A percentile compares a stretch with the other conserved stretches of the same genome.
Evolutionary conservation across 2,329 filamentous ascomycete genomes (phyloP).

Genomic region (Pseudopithomyces maydicus): DNA sequence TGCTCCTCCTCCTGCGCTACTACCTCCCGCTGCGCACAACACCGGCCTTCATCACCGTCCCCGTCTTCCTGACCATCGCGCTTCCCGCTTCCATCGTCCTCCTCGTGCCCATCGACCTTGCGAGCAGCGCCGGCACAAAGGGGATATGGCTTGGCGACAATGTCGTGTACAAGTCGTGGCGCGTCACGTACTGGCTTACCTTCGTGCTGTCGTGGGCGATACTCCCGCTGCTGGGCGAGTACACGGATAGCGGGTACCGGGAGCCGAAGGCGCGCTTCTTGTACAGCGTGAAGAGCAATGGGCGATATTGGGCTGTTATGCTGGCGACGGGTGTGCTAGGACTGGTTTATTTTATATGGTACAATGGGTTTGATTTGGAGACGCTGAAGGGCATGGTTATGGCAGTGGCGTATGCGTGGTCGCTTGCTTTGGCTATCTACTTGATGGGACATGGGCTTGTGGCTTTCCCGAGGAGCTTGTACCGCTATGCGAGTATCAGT

Average conservation of each 20-base stretch:
- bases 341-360: constrained; percentile 81
- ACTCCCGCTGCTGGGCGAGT: constrained; percentile 90
- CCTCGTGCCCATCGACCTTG: constrained; percentile 93
- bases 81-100: constrained; percentile 90
- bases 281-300: constrained; percentile 87
- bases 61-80: constrained; percentile 94
- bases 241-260: constrained; percentile 90
- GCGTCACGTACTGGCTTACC: constrained; percentile 96
- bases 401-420: constrained; percentile 94
- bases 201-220: constrained; percentile 95
- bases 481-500: constrained; percentile 78
- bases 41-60: constrained; percentile 85
- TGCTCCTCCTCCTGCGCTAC: constrained; percentile 83
- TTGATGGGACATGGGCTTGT: constrained; percentile 98
- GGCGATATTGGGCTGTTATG: constrained; percentile 83
- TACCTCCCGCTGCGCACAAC: constrained; percentile 91
- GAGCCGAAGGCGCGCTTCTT: constrained; percentile 79
- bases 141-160: constrained; percentile 87
- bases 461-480: constrained; percentile 80
- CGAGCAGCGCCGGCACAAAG: constrained; percentile 75
- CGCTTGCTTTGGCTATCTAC: constrained; percentile 88
- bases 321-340: constrained; percentile 72
- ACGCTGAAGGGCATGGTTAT: constrained; percentile 85
- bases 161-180: constrained; percentile 85
- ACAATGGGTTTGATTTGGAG: constrained; percentile 72